Percentiles rank a stretch among this genome's conserved stretches.
Conservation (phyloP, 208 protist genomes). For the Plasmodiophora brassicae region DNA sequence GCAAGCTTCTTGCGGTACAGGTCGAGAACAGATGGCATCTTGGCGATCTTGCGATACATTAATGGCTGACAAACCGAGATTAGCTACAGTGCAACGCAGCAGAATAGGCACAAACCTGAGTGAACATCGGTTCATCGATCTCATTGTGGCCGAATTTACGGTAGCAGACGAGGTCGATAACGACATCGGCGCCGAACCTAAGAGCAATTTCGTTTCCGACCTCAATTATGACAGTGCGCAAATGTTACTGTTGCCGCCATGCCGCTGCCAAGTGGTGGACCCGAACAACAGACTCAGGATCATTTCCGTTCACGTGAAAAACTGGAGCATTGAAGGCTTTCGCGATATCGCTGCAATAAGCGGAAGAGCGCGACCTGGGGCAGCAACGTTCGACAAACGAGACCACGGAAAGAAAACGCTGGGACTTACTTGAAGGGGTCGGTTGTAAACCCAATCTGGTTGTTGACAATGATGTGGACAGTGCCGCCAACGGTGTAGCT, state of each 20-base stretch:
- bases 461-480: slow-evolving; percentile 89
- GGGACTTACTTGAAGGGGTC: slow-evolving; percentile 67
- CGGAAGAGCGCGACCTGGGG: slow-evolving; percentile 69
- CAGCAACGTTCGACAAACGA: neutral
- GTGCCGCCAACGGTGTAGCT: slow-evolving; percentile 89
- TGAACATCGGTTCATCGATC: slow-evolving; percentile 93
- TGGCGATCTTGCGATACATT: slow-evolving; percentile 18
- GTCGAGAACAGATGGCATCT: slow-evolving; percentile 1
- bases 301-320: slow-evolving; percentile 96
- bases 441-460: slow-evolving; percentile 86
- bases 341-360: slow-evolving; percentile 93
- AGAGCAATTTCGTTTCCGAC: neutral
- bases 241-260: slow-evolving; percentile 37
- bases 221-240: neutral
- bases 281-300: slow-evolving; percentile 81
- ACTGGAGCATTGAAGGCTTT: slow-evolving; percentile 82
- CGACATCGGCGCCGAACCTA: slow-evolving; percentile 73
- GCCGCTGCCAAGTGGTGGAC: slow-evolving; percentile 55
- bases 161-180: slow-evolving; percentile 95
- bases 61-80: neutral
- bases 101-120: slow-evolving; percentile 62
- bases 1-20: neutral
- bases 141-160: slow-evolving; percentile 92
- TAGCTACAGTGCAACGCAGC: neutral
- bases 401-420: neutral